Conservation (phyloP, 2,329 filamentous ascomycete genomes). For the Aspergillus bombycis region DNA sequence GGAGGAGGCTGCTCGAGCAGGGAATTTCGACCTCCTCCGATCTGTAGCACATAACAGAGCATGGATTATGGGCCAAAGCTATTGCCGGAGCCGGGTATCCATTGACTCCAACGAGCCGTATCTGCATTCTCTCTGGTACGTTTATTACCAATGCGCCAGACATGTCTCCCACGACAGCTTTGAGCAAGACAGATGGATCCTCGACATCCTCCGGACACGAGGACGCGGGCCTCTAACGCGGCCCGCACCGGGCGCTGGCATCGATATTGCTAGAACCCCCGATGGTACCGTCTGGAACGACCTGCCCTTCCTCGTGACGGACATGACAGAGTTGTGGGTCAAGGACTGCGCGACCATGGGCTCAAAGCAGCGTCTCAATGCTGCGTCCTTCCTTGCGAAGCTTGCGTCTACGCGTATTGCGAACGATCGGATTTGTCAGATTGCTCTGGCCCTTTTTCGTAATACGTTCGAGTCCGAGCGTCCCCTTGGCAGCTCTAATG, state of each 20-base stretch:
- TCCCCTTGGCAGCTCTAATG: constrained; percentile 18
- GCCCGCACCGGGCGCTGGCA: constrained; percentile 14
- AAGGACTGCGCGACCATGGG: constrained; percentile 21
- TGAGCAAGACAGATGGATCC: constrained; percentile 27
- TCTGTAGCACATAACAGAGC: constrained; percentile 7
- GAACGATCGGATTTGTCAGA: constrained; percentile 25
- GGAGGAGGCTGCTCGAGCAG: constrained; percentile 6
- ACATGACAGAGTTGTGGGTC: constrained; percentile 28
- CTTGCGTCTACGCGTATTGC: constrained; percentile 25
- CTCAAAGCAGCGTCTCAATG: constrained; percentile 22
- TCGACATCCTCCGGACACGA: constrained; percentile 28
- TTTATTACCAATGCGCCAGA: constrained; percentile 25
- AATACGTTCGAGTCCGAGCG: constrained; percentile 19
- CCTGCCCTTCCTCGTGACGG: constrained; percentile 25
- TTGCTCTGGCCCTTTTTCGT: constrained; percentile 25
- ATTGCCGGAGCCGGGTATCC: constrained; percentile 1
- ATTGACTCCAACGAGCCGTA: not conserved
- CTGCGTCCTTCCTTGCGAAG: constrained; percentile 27
- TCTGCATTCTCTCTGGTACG: constrained; percentile 26
- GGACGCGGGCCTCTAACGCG: constrained; percentile 15
- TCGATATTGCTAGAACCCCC: constrained; percentile 28
- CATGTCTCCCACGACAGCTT: constrained; percentile 17
- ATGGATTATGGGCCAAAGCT: not conserved
- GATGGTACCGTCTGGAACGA: constrained; percentile 30
- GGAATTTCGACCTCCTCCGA: constrained; percentile 5